phyloP scores from a whole-genome alignment of 2,329 filamentous ascomycete genomes.

The Neofusicoccum ribis region DNA sequence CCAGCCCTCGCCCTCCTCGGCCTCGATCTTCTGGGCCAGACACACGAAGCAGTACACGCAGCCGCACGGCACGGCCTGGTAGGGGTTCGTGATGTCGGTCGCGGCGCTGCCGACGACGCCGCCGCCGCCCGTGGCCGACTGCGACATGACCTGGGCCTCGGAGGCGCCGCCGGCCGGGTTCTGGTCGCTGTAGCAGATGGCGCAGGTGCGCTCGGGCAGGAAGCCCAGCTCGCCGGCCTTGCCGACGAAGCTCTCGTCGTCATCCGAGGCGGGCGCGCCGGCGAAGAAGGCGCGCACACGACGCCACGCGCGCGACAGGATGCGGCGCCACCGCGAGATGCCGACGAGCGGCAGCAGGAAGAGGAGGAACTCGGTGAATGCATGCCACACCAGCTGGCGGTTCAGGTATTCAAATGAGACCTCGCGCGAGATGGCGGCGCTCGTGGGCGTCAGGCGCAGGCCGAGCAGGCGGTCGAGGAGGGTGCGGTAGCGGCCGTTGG shows the following conservation, averaged over 20 bases:
- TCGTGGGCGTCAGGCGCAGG: conserved; percentile 81
- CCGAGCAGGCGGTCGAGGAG: conserved; percentile 81
- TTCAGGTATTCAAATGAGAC: conserved; percentile 98
- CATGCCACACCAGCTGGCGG: conserved; percentile 96
- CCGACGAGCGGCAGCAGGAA: conserved; percentile 97
- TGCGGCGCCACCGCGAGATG: conserved; percentile 87
- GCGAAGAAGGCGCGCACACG: conserved; percentile 69
- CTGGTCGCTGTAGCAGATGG: conserved; percentile 94
- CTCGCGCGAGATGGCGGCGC: conserved; percentile 74
- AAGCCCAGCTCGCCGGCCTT: conserved; percentile 76
- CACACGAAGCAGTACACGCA: conserved; percentile 97
- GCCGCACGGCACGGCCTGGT: conserved; percentile 84
- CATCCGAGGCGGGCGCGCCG: conserved; percentile 45
- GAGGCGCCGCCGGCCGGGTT: conserved; percentile 66
- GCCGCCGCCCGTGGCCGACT: conserved; percentile 47
- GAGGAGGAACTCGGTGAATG: conserved; percentile 98
- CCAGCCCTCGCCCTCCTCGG: conserved; percentile 94
- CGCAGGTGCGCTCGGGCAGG: conserved; percentile 89
- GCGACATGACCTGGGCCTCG: conserved; percentile 73
- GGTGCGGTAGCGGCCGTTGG: conserved; percentile 89
- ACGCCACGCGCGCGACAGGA: conserved; percentile 84
- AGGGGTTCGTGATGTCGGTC: conserved; percentile 94
- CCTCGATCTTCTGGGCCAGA: conserved; percentile 83
- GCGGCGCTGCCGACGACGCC: conserved; percentile 85
- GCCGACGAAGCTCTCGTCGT: conserved; percentile 43